Percentiles rank a stretch among this genome's conserved stretches.
Evolutionary conservation across 768 basidiomycete species (phyloP).

Genomic region (Lentinula raphanica): DNA sequence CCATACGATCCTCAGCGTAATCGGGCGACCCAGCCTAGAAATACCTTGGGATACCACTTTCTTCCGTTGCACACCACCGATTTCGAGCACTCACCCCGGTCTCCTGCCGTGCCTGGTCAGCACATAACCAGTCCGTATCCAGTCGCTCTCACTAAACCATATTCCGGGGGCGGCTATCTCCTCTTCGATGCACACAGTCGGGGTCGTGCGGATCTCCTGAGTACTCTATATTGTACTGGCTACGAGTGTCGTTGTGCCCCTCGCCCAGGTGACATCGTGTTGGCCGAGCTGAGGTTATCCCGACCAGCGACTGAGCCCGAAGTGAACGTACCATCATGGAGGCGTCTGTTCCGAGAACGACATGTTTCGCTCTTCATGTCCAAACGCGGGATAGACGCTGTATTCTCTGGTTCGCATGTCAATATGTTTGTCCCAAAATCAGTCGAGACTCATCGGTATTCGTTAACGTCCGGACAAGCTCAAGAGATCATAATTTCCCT

Average conservation of each 20-base stretch:
- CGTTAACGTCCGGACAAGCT: slow-evolving; percentile 15
- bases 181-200: slow-evolving; percentile 13
- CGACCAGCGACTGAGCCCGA: slow-evolving; percentile 6
- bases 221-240: slow-evolving; percentile 19
- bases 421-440: slow-evolving; percentile 7
- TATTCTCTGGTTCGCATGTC: slow-evolving; percentile 14
- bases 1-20: slow-evolving; percentile 12
- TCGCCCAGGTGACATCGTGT: slow-evolving; percentile 13
- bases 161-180: slow-evolving; percentile 18
- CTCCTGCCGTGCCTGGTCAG: neutral
- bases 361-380: slow-evolving; percentile 17
- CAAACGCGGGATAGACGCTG: slow-evolving; percentile 15
- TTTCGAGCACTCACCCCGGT: neutral
- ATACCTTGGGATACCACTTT: slow-evolving; percentile 14
- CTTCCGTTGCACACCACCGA: slow-evolving; percentile 12
- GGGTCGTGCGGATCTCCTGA: slow-evolving; percentile 15
- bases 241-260: slow-evolving; percentile 13
- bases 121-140: neutral
- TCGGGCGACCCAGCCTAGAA: neutral
- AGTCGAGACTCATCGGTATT: neutral
- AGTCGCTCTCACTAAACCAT: neutral
- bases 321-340: slow-evolving; percentile 11
- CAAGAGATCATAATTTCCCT: slow-evolving; percentile 15
- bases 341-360: slow-evolving; percentile 16
- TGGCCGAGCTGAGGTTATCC: slow-evolving; percentile 18